Conservation (phyloP, 1,284 basidiomycete species). For the Pholiota adiposa region DNA sequence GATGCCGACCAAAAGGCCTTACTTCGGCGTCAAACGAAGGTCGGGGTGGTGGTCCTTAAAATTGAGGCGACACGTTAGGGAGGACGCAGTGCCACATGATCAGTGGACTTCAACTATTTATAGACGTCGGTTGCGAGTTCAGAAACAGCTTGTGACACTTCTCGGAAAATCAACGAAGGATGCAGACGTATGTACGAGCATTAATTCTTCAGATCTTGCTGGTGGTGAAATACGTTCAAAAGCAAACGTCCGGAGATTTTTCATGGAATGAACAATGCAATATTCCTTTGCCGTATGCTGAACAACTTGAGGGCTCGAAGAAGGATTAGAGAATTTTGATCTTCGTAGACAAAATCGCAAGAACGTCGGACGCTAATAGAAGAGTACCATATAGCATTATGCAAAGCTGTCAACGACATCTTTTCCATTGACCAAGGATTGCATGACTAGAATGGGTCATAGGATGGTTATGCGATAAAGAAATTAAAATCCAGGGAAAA, state of each 20-base stretch:
- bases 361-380: background rate
- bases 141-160: background rate
- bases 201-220: background rate
- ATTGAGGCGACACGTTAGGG: conserved; percentile 1
- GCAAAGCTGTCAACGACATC: no score
- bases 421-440: no score
- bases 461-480: no score
- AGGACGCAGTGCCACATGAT: conserved; percentile 12
- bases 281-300: no score
- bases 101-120: conserved; percentile 4
- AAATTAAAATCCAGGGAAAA: no score
- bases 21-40: conserved; percentile 19
- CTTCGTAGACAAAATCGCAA: background rate
- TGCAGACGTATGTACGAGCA: background rate
- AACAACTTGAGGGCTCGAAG: no score
- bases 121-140: conserved; percentile 3
- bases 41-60: background rate
- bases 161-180: conserved; percentile 4
- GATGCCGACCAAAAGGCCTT: conserved; percentile 25
- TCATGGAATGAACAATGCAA: no score
- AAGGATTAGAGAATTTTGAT: no score
- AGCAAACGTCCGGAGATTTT: no score
- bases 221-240: no score
- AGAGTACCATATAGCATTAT: no score
- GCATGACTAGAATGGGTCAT: no score